These are phyloP conservation scores for Teratosphaeria destructans DNA, from an alignment of 2,329 filamentous ascomycete species.

Conservation along the genomic window DNA sequence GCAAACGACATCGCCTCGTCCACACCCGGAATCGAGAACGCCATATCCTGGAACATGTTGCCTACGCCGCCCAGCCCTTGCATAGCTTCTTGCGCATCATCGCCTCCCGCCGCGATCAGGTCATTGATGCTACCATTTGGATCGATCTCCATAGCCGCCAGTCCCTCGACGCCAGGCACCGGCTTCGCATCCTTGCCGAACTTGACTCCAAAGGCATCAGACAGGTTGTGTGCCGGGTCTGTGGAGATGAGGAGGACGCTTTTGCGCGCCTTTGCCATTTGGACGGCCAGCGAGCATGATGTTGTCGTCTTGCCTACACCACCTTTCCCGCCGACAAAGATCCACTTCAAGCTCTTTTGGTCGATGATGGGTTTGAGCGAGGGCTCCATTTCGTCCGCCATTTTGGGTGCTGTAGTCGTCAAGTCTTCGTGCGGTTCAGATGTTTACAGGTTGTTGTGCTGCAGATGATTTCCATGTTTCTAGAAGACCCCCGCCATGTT, in stretches of 20 bases:
- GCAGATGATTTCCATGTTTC: not conserved
- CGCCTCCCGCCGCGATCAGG: conserved; percentile 68
- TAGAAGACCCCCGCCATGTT: not conserved
- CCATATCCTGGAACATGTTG: conserved; percentile 97
- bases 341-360: conserved; percentile 93
- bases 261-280: conserved; percentile 88
- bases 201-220: conserved; percentile 96
- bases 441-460: not conserved
- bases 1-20: conserved; percentile 99
- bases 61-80: conserved; percentile 62
- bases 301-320: conserved; percentile 99
- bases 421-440: not conserved
- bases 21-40: conserved; percentile 94
- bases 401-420: conserved; percentile 14
- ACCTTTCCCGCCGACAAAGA: conserved; percentile 97
- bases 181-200: conserved; percentile 97
- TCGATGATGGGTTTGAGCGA: conserved; percentile 90
- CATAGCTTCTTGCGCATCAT: conserved; percentile 59
- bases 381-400: conserved; percentile 70
- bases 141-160: conserved; percentile 98
- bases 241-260: conserved; percentile 96
- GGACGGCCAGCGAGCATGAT: conserved; percentile 94
- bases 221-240: conserved; percentile 95
- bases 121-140: conserved; percentile 97
- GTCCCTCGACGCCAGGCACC: conserved; percentile 81